Evolutionary conservation across 179 eudicot genomes (phyloP).

Genomic region (Nepenthes alata): DNA sequence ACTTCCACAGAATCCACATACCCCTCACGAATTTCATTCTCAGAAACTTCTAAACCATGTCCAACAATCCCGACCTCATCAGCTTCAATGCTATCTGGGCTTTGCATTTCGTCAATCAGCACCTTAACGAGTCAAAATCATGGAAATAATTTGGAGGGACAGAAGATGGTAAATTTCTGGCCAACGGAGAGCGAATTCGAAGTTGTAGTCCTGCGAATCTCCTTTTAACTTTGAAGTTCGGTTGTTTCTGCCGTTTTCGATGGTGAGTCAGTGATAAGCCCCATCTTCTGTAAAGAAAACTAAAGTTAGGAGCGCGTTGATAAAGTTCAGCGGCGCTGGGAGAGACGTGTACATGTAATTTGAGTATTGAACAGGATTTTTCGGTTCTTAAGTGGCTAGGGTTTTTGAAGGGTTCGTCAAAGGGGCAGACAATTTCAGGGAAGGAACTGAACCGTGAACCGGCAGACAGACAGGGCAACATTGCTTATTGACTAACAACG

Average conservation of each 20-base stretch:
- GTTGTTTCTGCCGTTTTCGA: constrained; percentile 4
- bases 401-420: too few species aligned
- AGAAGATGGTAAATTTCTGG: constrained; percentile 38
- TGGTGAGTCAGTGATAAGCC: constrained; percentile 16
- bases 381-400: too few species aligned
- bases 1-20: constrained; percentile 6
- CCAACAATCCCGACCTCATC: constrained; percentile 4
- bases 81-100: constrained; percentile 9
- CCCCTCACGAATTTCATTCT: constrained; percentile 1
- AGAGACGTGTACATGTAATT: too few species aligned
- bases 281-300: constrained; percentile 22
- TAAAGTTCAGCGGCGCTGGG: too few species aligned
- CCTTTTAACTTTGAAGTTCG: neutral
- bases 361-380: too few species aligned
- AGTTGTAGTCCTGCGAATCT: constrained; percentile 4
- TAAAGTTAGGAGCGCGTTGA: too few species aligned
- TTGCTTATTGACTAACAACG: too few species aligned
- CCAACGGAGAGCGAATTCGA: constrained; percentile 19
- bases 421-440: too few species aligned
- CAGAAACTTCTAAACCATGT: constrained; percentile 7
- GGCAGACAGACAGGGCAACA: too few species aligned
- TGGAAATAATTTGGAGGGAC: constrained; percentile 28
- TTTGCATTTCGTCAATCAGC: constrained; percentile 44
- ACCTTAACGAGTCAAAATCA: constrained; percentile 45
- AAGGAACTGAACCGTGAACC: too few species aligned